Evolutionary conservation across 768 basidiomycete genomes (phyloP).

Genomic region (Suillus placidus): DNA sequence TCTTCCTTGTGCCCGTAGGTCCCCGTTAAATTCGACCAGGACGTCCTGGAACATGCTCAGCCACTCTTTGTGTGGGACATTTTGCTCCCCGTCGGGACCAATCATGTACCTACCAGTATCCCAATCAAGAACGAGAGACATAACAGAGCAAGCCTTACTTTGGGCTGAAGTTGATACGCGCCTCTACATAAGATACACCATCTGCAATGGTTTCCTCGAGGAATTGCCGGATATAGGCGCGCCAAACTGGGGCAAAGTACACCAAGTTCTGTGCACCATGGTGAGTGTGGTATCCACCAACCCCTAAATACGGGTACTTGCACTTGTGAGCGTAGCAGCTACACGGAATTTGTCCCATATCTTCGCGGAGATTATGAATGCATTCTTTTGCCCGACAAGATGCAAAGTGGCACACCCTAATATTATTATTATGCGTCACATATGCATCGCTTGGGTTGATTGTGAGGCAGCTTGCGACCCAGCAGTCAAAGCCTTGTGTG

Average conservation of each 20-base stretch:
- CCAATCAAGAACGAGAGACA: not conserved
- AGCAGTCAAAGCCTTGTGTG: constrained; percentile 66
- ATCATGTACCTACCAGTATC: constrained; percentile 51
- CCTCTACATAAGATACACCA: constrained; percentile 72
- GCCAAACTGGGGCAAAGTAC: constrained; percentile 58
- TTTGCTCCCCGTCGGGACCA: constrained; percentile 56
- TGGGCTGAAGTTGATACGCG: constrained; percentile 62
- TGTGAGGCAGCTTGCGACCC: constrained; percentile 60
- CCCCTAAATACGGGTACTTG: constrained; percentile 28
- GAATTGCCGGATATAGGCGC: constrained; percentile 63
- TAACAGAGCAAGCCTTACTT: constrained; percentile 42
- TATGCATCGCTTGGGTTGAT: constrained; percentile 77
- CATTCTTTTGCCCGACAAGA: not conserved
- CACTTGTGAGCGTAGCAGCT: constrained; percentile 52
- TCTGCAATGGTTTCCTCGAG: constrained; percentile 65
- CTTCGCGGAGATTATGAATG: constrained; percentile 35
- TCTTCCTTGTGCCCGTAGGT: constrained; percentile 53
- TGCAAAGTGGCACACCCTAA: constrained; percentile 47
- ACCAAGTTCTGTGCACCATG: constrained; percentile 36
- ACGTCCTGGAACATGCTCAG: constrained; percentile 54
- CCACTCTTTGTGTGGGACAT: constrained; percentile 63
- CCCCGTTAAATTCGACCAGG: constrained; percentile 53
- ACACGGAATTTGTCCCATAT: constrained; percentile 76
- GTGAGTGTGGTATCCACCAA: not conserved
- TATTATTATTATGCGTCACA: constrained; percentile 67